Base-by-base conservation (phyloP, 1,284 basidiomycete species). In the Cystobasidium pallidum region DNA sequence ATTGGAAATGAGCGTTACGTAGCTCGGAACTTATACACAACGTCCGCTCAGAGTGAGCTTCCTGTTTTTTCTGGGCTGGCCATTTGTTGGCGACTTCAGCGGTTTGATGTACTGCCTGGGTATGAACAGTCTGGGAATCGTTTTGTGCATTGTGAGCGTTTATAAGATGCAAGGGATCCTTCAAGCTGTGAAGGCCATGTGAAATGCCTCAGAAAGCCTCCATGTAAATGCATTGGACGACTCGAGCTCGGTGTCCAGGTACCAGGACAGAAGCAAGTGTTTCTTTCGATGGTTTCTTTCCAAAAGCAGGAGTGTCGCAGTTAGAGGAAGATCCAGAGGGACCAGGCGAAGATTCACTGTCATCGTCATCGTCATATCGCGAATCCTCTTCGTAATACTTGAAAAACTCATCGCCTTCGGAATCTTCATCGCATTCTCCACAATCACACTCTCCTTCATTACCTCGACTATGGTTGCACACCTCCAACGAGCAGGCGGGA, bases 221-320 rank as follows among this genome's bases (percentile, higher is more conserved):
- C 34, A 64, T 39, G 17, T 41, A 51, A 19, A 64, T 64, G 62
- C 62, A 64, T 41, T 64, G 62, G 17, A 64, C 62, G 28, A 64
- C 47, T 6, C 62, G 32, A 36, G 62, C 43, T 30, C 62, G 62
- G 51, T 64, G 62, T 2, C 62, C 62, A 39, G 62, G 62, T 15
- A 64, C 62, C 47, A 64, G n/a, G 26, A 64, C 43, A 15, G 62
- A 47, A 30, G 62, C 43, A 17, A 64, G 28, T 6, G 62, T 64
- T 41, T 64, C 62, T 36, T 32, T 36, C 21, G 24, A 10, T 21
- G n/a, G 8, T 4, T 7, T n/a, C 3, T 21, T 34, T 10, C 28
- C 58, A 8, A 39, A 32, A 26, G 58, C 26, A 43, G 58, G 15
- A 2, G 36, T 15, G n/a, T n/a, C n/a, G n/a, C n/a, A n/a, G n/a